phyloP scores from a whole-genome alignment of 805 yeast genomes.

The Candida glaebosa region DNA sequence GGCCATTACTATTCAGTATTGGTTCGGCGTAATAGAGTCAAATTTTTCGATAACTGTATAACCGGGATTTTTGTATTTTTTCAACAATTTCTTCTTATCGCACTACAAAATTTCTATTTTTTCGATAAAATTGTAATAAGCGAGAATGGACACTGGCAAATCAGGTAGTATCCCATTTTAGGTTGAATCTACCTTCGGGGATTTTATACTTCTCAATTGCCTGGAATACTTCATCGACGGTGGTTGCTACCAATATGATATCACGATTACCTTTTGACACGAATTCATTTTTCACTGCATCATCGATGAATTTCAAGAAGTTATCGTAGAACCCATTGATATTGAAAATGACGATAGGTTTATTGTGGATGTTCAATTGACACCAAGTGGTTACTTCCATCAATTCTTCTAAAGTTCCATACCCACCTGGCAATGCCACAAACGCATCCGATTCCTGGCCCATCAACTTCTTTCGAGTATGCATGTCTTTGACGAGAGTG shows the following conservation, averaged over 20 bases:
- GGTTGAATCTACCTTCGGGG: constrained; percentile 71
- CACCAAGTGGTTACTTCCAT: constrained; percentile 91
- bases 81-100: no score
- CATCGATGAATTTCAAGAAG: constrained; percentile 57
- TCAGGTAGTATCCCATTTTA: constrained; percentile 55
- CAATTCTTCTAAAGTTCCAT: constrained; percentile 84
- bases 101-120: no score
- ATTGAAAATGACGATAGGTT: constrained; percentile 77
- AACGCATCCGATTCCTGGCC: constrained; percentile 83
- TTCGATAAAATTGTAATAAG: no score
- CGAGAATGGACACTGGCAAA: no score
- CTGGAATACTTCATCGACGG: constrained; percentile 64
- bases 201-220: constrained; percentile 57
- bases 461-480: constrained; percentile 83
- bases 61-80: no score
- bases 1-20: neutral
- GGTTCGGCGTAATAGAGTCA: no score
- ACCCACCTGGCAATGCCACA: constrained; percentile 89
- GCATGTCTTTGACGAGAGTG: constrained; percentile 84
- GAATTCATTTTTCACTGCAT: constrained; percentile 62
- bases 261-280: constrained; percentile 63
- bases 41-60: no score
- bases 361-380: constrained; percentile 80
- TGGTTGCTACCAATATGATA: constrained; percentile 65
- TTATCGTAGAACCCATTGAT: constrained; percentile 78